Conservation (phyloP, 2,329 filamentous ascomycete genomes). For the Paecilomyces variotii region DNA sequence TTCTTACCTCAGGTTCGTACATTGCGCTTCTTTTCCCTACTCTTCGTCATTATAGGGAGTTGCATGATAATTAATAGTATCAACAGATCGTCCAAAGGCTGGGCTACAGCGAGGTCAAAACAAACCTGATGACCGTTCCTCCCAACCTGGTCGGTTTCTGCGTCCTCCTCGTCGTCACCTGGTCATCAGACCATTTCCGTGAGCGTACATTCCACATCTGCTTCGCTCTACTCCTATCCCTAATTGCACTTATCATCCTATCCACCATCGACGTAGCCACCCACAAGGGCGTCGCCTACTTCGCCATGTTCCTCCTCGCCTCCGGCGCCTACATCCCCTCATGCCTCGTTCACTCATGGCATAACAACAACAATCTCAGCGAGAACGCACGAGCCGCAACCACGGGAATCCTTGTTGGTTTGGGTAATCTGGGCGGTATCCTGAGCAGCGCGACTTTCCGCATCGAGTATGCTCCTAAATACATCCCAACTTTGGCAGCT, state of each 20-base stretch:
- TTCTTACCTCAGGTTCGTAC: slow-evolving; percentile 38
- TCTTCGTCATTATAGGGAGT: background rate
- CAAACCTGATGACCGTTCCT: slow-evolving; percentile 43
- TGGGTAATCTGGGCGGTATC: slow-evolving; percentile 44
- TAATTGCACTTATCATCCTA: slow-evolving; percentile 39
- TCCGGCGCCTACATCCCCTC: slow-evolving; percentile 38
- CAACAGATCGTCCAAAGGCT: slow-evolving; percentile 35
- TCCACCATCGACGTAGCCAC: slow-evolving; percentile 35
- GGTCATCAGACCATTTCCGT: slow-evolving; percentile 37
- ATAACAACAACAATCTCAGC: slow-evolving; percentile 47
- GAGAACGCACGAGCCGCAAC: slow-evolving; percentile 44
- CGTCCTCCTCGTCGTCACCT: slow-evolving; percentile 37
- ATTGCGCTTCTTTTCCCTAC: background rate
- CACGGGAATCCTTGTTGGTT: slow-evolving; percentile 40
- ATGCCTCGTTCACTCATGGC: slow-evolving; percentile 43
- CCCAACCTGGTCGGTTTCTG: slow-evolving; percentile 42
- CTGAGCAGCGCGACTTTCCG: slow-evolving; percentile 40
- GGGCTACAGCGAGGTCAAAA: slow-evolving; percentile 38
- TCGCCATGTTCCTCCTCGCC: slow-evolving; percentile 44
- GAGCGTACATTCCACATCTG: slow-evolving; percentile 43
- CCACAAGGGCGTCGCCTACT: slow-evolving; percentile 41
- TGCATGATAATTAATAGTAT: background rate
- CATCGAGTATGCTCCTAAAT: slow-evolving; percentile 42
- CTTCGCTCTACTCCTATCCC: slow-evolving; percentile 29
- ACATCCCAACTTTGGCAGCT: slow-evolving; percentile 40